phyloP scores from a whole-genome alignment of 1,284 basidiomycete species.

The Cutaneotrichosporon dermatis region DNA sequence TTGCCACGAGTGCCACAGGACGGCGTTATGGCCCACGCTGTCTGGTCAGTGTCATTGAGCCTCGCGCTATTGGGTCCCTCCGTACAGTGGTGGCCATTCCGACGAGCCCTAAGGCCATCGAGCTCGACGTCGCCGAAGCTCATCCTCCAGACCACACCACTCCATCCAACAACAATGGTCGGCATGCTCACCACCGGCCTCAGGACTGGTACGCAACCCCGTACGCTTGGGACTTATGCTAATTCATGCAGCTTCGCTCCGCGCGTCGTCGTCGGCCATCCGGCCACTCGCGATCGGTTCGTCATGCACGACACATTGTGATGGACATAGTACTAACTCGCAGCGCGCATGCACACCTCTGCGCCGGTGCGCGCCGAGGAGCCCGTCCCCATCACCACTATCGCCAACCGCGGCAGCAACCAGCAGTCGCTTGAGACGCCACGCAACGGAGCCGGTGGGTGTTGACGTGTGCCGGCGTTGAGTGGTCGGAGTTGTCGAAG shows the following conservation, averaged over 20 bases:
- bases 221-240: not conserved
- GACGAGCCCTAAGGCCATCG: not conserved
- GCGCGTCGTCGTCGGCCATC: slow-evolving; percentile 32
- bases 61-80: not conserved
- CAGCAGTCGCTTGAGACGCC: slow-evolving; percentile 83
- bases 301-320: not conserved
- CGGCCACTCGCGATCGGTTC: slow-evolving; percentile 29
- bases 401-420: slow-evolving; percentile 71
- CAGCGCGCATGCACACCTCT: slow-evolving; percentile 28
- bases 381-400: slow-evolving; percentile 44
- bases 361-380: slow-evolving; percentile 35
- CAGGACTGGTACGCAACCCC: slow-evolving; percentile 26
- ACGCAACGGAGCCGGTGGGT: slow-evolving; percentile 79
- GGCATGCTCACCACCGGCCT: slow-evolving; percentile 33
- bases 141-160: not conserved
- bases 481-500: too few relatives aligned
- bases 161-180: slow-evolving; percentile 25
- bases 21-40: not conserved
- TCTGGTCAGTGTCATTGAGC: not conserved
- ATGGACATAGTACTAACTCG: not conserved
- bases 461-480: too few relatives aligned
- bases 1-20: not conserved
- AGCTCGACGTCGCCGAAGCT: not conserved
- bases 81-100: not conserved
- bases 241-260: slow-evolving; percentile 10